Evolutionary conservation across 495 filamentous ascomycete genomes (phyloP), one percentile per base, ranked within the genome.

Genomic region (Penicillium arizonense): DNA sequence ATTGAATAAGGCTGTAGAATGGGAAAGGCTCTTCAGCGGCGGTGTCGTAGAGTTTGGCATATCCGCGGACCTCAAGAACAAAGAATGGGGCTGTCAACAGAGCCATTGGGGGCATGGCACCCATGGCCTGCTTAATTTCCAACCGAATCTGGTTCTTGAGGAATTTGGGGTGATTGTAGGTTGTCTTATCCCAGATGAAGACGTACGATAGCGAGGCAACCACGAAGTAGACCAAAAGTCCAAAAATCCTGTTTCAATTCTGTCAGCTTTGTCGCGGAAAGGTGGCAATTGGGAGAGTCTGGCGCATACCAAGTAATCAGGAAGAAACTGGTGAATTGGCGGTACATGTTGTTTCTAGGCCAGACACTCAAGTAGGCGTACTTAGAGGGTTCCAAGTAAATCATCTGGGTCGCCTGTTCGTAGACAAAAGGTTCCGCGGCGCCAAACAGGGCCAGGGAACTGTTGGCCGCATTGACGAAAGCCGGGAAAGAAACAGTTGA

Each of bases 101-200:
- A 44, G 93, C 83, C 86, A 97, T 97, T 62, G 82, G 62, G 13
- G 93, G 93, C 74, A 96, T 80, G 18, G 89, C 77, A 24, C 53
- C 55, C 69, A 85, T 81, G 53, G 92, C 82, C 71, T 96, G 92
- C 33, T 70, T 66, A 57, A 97, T 96, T 69, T 97, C 93, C 65
- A 91, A 80, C 44, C 80, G 71, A 34, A 97, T 86, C 70, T 97
- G 93, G 74, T 96, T 89, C 72, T 91, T 92, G 65, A 97, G 88
- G 70, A 91, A 97, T 69, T 95, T 96, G 34, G 93, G 93, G 67
- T 97, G 94, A 10, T 88, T 77, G 75, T 90, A 84, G 57, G 88
- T 93, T 16, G 82, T 79, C 67, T 97, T 91, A 73, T 97, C 92
- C 79, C 96, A 97, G 73, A 97, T 76, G 79, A 96, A 93, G 61